Evolutionary conservation across 1,284 basidiomycete genomes (phyloP).

Genomic region (Leccinum griseonigrum): DNA sequence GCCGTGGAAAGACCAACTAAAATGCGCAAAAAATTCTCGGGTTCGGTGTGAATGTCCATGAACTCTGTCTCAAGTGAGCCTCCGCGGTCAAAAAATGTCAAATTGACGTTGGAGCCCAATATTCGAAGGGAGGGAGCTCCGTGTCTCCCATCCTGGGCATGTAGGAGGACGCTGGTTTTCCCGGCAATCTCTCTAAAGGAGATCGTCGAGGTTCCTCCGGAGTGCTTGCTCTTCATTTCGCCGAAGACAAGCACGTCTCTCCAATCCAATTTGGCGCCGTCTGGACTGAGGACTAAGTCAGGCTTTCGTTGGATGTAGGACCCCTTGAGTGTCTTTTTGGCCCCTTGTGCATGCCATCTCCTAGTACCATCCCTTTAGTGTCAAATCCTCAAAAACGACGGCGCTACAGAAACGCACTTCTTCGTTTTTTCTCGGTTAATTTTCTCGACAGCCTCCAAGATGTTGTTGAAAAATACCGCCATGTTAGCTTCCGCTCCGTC

Average conservation of each 20-base stretch:
- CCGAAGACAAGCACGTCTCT: neutral
- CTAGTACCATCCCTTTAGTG: neutral
- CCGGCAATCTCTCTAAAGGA: neutral
- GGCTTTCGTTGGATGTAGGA: neutral
- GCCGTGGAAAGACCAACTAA: neutral
- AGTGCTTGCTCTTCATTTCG: neutral
- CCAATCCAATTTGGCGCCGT: neutral
- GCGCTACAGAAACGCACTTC: neutral
- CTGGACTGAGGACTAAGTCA: neutral
- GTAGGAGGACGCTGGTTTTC: neutral
- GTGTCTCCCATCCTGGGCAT: neutral
- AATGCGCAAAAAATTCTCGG: neutral
- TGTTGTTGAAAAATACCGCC: neutral
- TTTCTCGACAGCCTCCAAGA: neutral
- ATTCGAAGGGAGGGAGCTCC: neutral
- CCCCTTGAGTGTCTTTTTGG: neutral
- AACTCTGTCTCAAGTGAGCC: neutral
- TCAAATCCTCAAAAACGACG: neutral
- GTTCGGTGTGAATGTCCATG: neutral
- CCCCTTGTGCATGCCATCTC: neutral
- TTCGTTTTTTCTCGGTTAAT: neutral
- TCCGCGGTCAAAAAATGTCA: neutral
- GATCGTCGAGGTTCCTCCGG: neutral
- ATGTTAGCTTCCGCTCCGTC: neutral
- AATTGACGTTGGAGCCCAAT: neutral